Base-by-base conservation (phyloP, 2,329 filamentous ascomycete genomes). In the Colletotrichum navitas region DNA sequence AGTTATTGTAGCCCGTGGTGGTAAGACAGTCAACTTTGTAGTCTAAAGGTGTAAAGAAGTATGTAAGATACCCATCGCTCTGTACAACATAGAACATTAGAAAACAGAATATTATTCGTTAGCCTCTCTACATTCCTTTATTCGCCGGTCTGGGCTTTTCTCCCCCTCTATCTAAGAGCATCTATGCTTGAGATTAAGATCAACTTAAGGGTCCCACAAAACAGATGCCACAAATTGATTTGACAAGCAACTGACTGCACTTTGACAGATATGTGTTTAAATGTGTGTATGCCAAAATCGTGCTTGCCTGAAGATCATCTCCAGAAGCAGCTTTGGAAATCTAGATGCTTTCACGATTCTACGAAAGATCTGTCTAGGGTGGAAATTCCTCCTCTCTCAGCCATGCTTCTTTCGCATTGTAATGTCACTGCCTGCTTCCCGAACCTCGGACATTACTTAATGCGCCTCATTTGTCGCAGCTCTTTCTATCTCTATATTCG, bases 21-120 rank as follows among this genome's bases (percentile, higher is more conserved):
- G 92, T 16, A 90, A 86, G 79, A 84, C 93, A 61, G 87, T 95
- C 36, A 97, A 95, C 81, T 92, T 95, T 85, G 90, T 96, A 63
- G 74, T 90, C 70, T 85, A 80, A 36, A 54, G 29, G 26, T 73
- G 63, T 65, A 66, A 68, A 59, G 66, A 47, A 47, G 16, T 26
- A 56, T 69, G 66, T 34, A 43, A 55, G 62, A 75, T 74, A 74
- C 73, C 72, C 69, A 47, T 45, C 36, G 8, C 10, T 62, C 41
- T 71, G 51, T 68, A 72, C 34, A 63, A 36, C 24, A 66, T 60
- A 36, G 26, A 45, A 66, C 6, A 45, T 56, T 36, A 34, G 52
- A 62, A 18, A 54, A 59, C 47, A 39, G 45, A 54, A 55, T 36
- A 49, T 63, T 41, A 45, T 43, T 56, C 45, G 3, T 21, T 29